A percentile compares a stretch with the other conserved stretches of the same genome.
Evolutionary conservation across 2,329 filamentous ascomycete species (phyloP).

Genomic region (Botryosphaeria dothidea): DNA sequence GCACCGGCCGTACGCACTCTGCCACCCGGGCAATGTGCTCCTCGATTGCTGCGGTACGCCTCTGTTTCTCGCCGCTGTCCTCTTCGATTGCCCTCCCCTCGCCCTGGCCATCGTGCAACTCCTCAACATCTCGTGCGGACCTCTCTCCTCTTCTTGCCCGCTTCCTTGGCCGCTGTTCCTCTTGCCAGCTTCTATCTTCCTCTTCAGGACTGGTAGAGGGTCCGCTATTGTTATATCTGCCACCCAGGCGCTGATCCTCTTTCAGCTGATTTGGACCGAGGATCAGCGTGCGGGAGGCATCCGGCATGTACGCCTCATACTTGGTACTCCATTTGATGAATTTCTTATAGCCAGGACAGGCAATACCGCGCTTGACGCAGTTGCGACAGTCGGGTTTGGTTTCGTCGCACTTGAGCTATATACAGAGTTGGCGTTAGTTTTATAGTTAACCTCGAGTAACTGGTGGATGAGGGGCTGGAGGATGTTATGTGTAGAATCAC

Average conservation of each 20-base stretch:
- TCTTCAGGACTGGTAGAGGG: not conserved
- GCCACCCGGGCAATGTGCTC: conserved; percentile 8
- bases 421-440: conserved; percentile 14
- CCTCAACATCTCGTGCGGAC: too few relatives aligned
- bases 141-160: not conserved
- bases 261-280: conserved; percentile 8
- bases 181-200: not conserved
- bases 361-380: conserved; percentile 44
- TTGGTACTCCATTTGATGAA: conserved; percentile 51
- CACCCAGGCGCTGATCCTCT: not conserved
- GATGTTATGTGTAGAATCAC: not conserved
- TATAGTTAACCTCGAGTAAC: too few relatives aligned
- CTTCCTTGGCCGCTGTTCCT: not conserved
- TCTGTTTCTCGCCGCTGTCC: not conserved
- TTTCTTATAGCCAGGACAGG: conserved; percentile 50
- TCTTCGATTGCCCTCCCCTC: not conserved
- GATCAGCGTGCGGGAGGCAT: conserved; percentile 7
- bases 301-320: conserved; percentile 47
- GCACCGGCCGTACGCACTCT: not conserved
- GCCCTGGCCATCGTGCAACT: not conserved
- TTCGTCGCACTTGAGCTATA: conserved; percentile 47
- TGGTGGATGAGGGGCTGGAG: too few relatives aligned
- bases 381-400: conserved; percentile 44
- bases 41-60: not conserved
- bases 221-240: not conserved